Percentiles rank a stretch among this genome's conserved stretches.
Conservation (phyloP, 1,139 yeast genomes). For the Sugiyamaella paludigena region DNA sequence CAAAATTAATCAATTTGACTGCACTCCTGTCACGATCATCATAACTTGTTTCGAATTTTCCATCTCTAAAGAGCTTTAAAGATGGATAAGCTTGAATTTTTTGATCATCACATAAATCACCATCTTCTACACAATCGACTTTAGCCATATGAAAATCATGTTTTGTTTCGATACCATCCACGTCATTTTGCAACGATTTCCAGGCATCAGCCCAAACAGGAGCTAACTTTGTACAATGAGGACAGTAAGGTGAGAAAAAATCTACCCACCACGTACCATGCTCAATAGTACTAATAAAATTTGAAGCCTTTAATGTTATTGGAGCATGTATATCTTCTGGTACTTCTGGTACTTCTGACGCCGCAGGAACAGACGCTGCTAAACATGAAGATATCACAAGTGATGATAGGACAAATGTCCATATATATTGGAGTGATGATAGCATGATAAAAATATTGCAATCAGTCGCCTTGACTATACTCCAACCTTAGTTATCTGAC, state of each 20-base stretch:
- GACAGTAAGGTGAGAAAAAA: constrained; percentile 44
- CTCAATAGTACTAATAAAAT: constrained; percentile 24
- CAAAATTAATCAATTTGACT: constrained; percentile 18
- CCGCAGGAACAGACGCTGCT: constrained; percentile 1
- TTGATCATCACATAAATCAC: constrained; percentile 40
- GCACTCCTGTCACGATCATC: constrained; percentile 17
- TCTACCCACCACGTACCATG: constrained; percentile 42
- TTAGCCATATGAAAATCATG: constrained; percentile 37
- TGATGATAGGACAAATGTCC: neutral
- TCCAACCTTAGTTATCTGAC: too few species aligned
- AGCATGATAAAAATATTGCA: too few species aligned
- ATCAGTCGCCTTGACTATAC: too few species aligned
- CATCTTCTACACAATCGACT: constrained; percentile 42
- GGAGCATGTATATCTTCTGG: constrained; percentile 8
- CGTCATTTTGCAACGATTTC: constrained; percentile 23
- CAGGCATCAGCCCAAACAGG: constrained; percentile 41
- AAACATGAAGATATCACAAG: neutral
- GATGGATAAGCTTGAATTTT: constrained; percentile 38
- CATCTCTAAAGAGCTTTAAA: constrained; percentile 37
- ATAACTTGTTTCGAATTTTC: constrained; percentile 31
- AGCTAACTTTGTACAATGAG: constrained; percentile 40
- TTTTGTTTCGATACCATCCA: constrained; percentile 21
- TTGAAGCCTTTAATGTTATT: neutral
- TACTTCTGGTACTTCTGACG: constrained; percentile 1
- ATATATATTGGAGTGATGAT: too few species aligned